Base-by-base conservation (phyloP, 441 rosid genomes). In the Eutrema salsugineum region DNA sequence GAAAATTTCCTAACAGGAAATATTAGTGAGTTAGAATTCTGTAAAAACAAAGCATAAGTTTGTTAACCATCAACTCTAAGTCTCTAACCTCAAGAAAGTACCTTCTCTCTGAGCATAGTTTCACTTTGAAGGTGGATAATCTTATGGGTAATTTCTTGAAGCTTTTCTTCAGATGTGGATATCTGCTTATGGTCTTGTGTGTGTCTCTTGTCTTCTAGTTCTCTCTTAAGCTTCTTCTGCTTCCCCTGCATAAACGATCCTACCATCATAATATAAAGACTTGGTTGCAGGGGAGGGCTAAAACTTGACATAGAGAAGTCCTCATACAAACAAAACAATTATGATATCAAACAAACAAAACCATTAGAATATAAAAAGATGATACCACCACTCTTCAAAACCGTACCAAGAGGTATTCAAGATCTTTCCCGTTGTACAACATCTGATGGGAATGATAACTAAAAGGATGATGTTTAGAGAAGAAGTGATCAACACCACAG, bases 401-500 rank as follows among this genome's bases (percentile, higher is more conserved):
- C 84, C 84, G 78, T 84, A 90, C 99, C 85, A 78, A 55, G 50
- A 89, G 83, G 77, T 80, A 65, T 68, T 81, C 85, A 35, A 90
- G 79, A 69, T 78, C 84, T 73, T 82, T 87, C 70, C 85, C 85
- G 24, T 89, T 79, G 14, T 89, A 87, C 69, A 92, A 60, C 86
- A 92, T 88, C 78, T 82, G 91, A 79, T 76, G 80, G 2, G 99
- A 88, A 71, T 78, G 66, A 73, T 88, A 92, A 77, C 81, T 83
- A 54, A 82, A 50, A 39, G 80, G 91, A 79, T 92, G 81, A 78
- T 88, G 85, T 72, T 79, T 89, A 65, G 91, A 85, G 73, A 94
- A 94, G 73, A 94, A 92, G 80, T 88, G 93, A 51, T 86, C 89
- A 74, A 92, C 96, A 55, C 80, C 75, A 76, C 94, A 94, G 11